Evolutionary conservation across 495 filamentous ascomycete genomes (phyloP).

Genomic region (Chaetomium fimeti): DNA sequence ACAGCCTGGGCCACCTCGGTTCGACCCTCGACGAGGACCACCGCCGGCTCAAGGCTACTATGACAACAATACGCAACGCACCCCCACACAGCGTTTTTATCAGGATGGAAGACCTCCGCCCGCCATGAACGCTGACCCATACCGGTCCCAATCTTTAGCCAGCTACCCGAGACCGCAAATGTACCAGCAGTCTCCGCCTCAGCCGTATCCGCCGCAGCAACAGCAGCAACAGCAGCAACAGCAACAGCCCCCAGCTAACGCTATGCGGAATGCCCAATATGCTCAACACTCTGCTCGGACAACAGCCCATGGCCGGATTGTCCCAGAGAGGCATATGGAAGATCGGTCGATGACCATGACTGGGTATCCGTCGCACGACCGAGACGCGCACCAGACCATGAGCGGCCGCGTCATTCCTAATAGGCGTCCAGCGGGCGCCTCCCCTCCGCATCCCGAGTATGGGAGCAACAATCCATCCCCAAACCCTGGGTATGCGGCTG

Average conservation of each 20-base stretch:
- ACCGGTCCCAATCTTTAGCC: conserved; percentile 90
- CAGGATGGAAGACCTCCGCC: conserved; percentile 57
- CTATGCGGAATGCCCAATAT: conserved; percentile 76
- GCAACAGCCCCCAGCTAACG: conserved; percentile 64
- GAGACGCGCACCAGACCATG: conserved; percentile 81
- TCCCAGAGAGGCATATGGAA: conserved; percentile 81
- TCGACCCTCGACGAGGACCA: conserved; percentile 28
- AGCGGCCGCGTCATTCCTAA: conserved; percentile 84
- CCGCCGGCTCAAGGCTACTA: conserved; percentile 53
- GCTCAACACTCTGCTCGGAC: conserved; percentile 62
- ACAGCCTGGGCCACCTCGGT: conserved; percentile 15
- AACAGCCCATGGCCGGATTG: conserved; percentile 82
- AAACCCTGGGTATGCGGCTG: conserved; percentile 26
- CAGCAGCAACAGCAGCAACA: conserved; percentile 24
- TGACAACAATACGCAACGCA: conserved; percentile 54
- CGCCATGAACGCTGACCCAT: conserved; percentile 78
- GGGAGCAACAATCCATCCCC: conserved; percentile 14
- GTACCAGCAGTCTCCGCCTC: conserved; percentile 60
- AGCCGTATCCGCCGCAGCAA: conserved; percentile 55
- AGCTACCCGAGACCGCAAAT: conserved; percentile 62
- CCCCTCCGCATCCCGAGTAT: conserved; percentile 24
- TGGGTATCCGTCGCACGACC: conserved; percentile 69
- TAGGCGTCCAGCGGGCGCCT: conserved; percentile 45
- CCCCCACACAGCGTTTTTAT: conserved; percentile 55
- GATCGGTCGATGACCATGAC: conserved; percentile 96